These are phyloP conservation scores for Clarireedia hainanense DNA, from an alignment of 2,329 filamentous ascomycete genomes.

Conservation along the genomic window DNA sequence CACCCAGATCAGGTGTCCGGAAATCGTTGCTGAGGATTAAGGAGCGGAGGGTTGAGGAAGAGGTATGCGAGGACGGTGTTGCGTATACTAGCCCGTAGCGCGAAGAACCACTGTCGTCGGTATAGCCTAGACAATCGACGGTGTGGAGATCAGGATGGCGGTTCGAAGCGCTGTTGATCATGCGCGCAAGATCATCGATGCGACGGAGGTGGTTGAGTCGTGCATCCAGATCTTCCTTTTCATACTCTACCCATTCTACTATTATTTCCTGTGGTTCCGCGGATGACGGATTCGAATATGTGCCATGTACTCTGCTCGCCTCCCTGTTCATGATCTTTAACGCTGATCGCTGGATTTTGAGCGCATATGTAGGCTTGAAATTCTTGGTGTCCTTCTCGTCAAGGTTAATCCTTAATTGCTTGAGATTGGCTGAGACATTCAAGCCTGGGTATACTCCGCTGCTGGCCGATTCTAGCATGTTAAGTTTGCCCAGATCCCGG, in stretches of 20 bases:
- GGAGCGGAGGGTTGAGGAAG: slow-evolving; percentile 34
- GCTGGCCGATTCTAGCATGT: slow-evolving; percentile 36
- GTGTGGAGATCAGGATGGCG: slow-evolving; percentile 40
- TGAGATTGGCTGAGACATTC: slow-evolving; percentile 36
- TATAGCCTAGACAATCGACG: slow-evolving; percentile 40
- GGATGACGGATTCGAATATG: slow-evolving; percentile 29
- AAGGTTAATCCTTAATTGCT: slow-evolving; percentile 40
- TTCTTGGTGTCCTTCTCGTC: slow-evolving; percentile 34
- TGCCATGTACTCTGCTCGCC: slow-evolving; percentile 27
- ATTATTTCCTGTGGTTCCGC: slow-evolving; percentile 28
- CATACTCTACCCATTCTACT: slow-evolving; percentile 40
- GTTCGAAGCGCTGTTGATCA: slow-evolving; percentile 39
- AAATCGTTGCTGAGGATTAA: slow-evolving; percentile 34
- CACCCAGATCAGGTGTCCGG: slow-evolving; percentile 38
- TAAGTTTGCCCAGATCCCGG: slow-evolving; percentile 35
- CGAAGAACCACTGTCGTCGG: slow-evolving; percentile 32
- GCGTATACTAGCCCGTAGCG: slow-evolving; percentile 40
- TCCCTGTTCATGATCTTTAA: slow-evolving; percentile 24
- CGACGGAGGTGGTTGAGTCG: slow-evolving; percentile 37
- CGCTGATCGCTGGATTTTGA: slow-evolving; percentile 32
- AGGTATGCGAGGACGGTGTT: slow-evolving; percentile 26
- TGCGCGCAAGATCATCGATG: slow-evolving; percentile 39
- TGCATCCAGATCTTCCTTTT: slow-evolving; percentile 32
- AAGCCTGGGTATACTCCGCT: slow-evolving; percentile 36
- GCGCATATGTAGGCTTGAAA: slow-evolving; percentile 37